These are phyloP conservation scores for Penicillium sp. DNA, from an alignment of 2,329 filamentous ascomycete species.

Conservation along the genomic window DNA sequence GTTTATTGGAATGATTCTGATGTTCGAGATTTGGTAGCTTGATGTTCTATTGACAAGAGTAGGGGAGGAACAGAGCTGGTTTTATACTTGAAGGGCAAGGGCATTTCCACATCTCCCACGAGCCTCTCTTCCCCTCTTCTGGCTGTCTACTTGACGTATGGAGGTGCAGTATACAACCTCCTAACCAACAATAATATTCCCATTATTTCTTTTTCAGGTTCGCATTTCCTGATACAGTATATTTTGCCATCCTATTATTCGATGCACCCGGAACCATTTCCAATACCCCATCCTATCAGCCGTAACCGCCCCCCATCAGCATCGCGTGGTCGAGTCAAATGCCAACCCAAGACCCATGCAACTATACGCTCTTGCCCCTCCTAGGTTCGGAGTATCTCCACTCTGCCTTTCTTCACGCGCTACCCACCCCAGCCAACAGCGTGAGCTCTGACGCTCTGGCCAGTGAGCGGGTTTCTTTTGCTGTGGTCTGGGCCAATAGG, in stretches of 20 bases:
- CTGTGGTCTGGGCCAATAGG: slow-evolving; percentile 3
- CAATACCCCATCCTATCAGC: slow-evolving; percentile 20
- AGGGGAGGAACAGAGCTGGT: slow-evolving; percentile 12
- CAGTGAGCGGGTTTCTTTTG: slow-evolving; percentile 17
- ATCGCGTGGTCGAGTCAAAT: slow-evolving; percentile 36
- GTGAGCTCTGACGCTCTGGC: slow-evolving; percentile 24
- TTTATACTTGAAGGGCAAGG: slow-evolving; percentile 28
- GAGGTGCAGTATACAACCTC: not conserved
- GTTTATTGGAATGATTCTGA: not conserved
- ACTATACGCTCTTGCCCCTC: slow-evolving; percentile 15
- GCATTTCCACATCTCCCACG: not conserved
- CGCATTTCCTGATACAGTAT: not conserved
- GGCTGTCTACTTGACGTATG: not conserved
- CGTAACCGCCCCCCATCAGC: slow-evolving; percentile 9
- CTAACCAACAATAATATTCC: not conserved
- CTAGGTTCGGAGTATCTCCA: slow-evolving; percentile 12
- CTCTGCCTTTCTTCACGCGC: slow-evolving; percentile 28
- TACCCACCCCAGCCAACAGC: slow-evolving; percentile 24
- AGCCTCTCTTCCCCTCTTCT: slow-evolving; percentile 12
- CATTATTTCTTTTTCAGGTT: not conserved
- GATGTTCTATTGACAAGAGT: not conserved
- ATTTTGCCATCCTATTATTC: not conserved
- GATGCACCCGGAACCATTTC: not conserved
- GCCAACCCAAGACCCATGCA: slow-evolving; percentile 16
- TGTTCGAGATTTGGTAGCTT: not conserved